Conservation (phyloP, 495 filamentous ascomycete genomes). For the Copromyces sp. region DNA sequence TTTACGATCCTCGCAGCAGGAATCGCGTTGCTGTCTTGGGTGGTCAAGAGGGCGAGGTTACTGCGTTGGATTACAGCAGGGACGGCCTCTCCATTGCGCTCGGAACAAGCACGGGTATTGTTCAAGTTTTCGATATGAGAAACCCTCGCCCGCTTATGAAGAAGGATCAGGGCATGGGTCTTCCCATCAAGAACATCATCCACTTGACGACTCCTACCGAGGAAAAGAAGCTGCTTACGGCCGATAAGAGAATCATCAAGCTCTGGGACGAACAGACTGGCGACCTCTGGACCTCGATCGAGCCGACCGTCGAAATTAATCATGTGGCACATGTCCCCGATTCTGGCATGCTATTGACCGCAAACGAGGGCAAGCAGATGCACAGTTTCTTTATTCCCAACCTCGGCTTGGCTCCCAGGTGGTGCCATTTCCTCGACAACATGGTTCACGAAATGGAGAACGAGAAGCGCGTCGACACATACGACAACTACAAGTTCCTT, state of each 20-base stretch:
- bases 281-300: conserved; percentile 85
- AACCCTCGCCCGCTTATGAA: conserved; percentile 73
- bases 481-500: conserved; percentile 98
- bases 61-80: conserved; percentile 73
- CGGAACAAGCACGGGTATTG: conserved; percentile 81
- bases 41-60: conserved; percentile 60
- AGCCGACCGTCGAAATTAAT: conserved; percentile 90
- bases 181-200: conserved; percentile 79
- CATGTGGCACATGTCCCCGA: conserved; percentile 79
- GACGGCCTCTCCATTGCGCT: conserved; percentile 80
- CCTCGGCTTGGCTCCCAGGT: conserved; percentile 73
- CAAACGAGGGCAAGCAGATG: conserved; percentile 63
- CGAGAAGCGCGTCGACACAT: conserved; percentile 59
- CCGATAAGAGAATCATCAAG: conserved; percentile 95
- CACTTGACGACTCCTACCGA: conserved; percentile 71
- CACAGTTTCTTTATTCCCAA: conserved; percentile 96
- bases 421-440: conserved; percentile 95
- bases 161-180: conserved; percentile 95
- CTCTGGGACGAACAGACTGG: conserved; percentile 80
- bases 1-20: conserved; percentile 84
- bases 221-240: conserved; percentile 80
- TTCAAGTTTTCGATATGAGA: conserved; percentile 87
- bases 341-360: conserved; percentile 85
- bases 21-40: conserved; percentile 69
- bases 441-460: conserved; percentile 98